A percentile compares a stretch with the other conserved stretches of the same genome.
phyloP scores from a whole-genome alignment of 495 filamentous ascomycete species.

The Aspergillus asperescens region DNA sequence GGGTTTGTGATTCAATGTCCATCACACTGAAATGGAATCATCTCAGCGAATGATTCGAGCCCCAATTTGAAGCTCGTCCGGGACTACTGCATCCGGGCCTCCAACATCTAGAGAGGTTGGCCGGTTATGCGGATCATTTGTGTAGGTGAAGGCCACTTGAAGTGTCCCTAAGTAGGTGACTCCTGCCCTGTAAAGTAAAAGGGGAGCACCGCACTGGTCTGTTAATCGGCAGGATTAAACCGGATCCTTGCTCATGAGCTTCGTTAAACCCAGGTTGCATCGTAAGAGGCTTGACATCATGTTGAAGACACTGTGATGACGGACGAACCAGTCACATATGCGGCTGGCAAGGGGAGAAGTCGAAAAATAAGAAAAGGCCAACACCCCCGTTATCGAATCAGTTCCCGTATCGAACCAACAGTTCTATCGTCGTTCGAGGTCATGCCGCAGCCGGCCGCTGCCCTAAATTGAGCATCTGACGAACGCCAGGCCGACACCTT shows the following conservation, averaged over 20 bases:
- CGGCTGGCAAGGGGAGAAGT: conserved; percentile 2
- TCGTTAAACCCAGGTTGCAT: conserved; percentile 29
- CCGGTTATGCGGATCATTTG: conserved; percentile 31
- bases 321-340: conserved; percentile 19
- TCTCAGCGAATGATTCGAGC: conserved; percentile 17
- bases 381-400: conserved; percentile 27
- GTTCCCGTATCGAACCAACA: conserved; percentile 26
- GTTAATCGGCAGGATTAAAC: conserved; percentile 21
- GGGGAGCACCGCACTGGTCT: conserved; percentile 11
- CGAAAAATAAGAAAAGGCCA: conserved; percentile 16
- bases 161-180: conserved; percentile 17
- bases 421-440: conserved; percentile 15
- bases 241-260: conserved; percentile 17
- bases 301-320: conserved; percentile 15
- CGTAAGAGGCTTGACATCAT: conserved; percentile 33
- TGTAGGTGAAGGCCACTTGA: conserved; percentile 16
- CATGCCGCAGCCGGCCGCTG: conserved; percentile 24
- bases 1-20: conserved; percentile 26
- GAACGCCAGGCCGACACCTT: conserved; percentile 12
- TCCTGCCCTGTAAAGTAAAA: conserved; percentile 14
- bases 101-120: conserved; percentile 28
- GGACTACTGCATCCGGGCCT: conserved; percentile 7
- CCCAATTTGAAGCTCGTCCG: conserved; percentile 6
- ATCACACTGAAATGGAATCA: conserved; percentile 16
- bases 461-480: conserved; percentile 23